phyloP scores from a whole-genome alignment of 208 protist genomes.

The Naegleria lovaniensis region DNA sequence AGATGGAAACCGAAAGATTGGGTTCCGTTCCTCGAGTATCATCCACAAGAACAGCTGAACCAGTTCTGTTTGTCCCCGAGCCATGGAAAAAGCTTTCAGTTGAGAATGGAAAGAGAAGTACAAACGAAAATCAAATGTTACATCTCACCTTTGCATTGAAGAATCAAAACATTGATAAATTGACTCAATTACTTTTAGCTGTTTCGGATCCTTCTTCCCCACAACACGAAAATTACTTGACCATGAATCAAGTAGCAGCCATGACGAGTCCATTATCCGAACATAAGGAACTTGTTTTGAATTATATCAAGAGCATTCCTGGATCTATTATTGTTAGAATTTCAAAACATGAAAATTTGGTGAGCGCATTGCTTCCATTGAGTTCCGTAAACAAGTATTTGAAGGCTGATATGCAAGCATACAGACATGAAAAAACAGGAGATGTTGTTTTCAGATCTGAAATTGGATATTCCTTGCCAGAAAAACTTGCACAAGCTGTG shows the following conservation, averaged over 20 bases:
- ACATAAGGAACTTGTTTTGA: background rate
- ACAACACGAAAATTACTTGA: conserved; percentile 1
- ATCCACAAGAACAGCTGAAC: no score
- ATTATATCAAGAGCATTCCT: background rate
- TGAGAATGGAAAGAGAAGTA: background rate
- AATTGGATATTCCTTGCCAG: background rate
- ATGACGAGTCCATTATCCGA: background rate
- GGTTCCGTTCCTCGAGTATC: no score
- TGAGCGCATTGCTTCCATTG: background rate
- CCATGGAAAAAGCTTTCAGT: no score
- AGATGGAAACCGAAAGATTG: background rate
- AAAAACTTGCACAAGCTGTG: background rate
- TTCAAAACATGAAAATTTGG: background rate
- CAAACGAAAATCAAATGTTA: background rate
- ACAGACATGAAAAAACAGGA: background rate
- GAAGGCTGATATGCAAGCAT: background rate
- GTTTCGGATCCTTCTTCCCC: background rate
- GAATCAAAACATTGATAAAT: background rate
- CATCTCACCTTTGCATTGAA: background rate
- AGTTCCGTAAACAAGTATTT: background rate
- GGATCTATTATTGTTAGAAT: background rate
- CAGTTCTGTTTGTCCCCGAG: no score
- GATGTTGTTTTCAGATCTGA: background rate
- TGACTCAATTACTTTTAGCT: background rate
- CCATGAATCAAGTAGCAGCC: background rate